phyloP scores from a whole-genome alignment of 768 basidiomycete genomes.

The Termitomyces eurrhizus region DNA sequence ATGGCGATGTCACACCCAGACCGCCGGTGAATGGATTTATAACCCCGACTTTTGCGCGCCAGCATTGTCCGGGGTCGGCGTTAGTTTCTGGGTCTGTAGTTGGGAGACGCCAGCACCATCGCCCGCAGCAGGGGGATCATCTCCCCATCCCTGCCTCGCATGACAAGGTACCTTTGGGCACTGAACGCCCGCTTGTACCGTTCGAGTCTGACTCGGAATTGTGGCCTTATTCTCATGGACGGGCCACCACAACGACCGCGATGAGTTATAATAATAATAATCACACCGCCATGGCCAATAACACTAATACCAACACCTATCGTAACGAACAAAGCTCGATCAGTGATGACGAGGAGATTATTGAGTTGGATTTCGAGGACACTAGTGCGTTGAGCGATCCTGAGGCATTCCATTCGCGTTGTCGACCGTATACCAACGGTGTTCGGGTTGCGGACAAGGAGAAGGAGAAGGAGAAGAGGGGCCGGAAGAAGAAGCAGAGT shows the following conservation, averaged over 20 bases:
- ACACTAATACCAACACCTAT: slow-evolving; percentile 7
- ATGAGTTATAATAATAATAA: slow-evolving; percentile 19
- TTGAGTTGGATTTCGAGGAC: slow-evolving; percentile 75
- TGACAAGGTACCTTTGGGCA: slow-evolving; percentile 4
- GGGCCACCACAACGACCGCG: slow-evolving; percentile 29
- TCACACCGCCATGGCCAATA: slow-evolving; percentile 28
- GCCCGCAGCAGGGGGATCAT: neutral
- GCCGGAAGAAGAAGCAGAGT: slow-evolving; percentile 23
- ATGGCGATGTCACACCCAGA: slow-evolving; percentile 64
- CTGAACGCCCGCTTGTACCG: slow-evolving; percentile 46
- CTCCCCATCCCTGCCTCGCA: neutral
- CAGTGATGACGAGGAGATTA: slow-evolving; percentile 56
- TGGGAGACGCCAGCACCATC: neutral
- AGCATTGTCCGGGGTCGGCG: slow-evolving; percentile 1
- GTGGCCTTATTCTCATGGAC: slow-evolving; percentile 53
- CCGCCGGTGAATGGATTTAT: slow-evolving; percentile 29
- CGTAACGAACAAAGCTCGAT: neutral
- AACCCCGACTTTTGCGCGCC: slow-evolving; percentile 13
- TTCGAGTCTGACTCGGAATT: slow-evolving; percentile 63
- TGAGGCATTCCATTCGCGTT: slow-evolving; percentile 42
- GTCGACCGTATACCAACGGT: slow-evolving; percentile 4
- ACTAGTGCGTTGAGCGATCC: slow-evolving; percentile 71
- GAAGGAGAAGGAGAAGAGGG: slow-evolving; percentile 12
- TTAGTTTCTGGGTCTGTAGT: neutral
- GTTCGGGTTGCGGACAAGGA: slow-evolving; percentile 12